Evolutionary conservation across 2,329 filamentous ascomycete species (phyloP), one percentile per base, ranked within the genome.

Genomic region (Diaporthe amygdali): DNA sequence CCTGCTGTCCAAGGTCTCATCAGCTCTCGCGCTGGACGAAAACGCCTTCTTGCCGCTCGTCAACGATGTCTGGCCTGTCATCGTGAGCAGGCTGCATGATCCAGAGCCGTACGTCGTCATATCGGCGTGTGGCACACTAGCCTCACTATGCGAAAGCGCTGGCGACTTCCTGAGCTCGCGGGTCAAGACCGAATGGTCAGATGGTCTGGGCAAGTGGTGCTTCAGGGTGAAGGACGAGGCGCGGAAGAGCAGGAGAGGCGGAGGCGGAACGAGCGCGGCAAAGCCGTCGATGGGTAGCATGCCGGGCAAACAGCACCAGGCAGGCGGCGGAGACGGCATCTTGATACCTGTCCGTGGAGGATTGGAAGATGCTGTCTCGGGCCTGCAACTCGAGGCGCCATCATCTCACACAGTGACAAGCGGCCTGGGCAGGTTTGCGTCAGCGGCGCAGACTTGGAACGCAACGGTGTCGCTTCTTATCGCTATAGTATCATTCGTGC

Each of bases 1-100:
- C 20, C 89, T 98, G 7, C 88, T 98, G 15, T 84, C 88, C 32
- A 94, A 91, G 0, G 92, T 94, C 3, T 88, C 92, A 5, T 89
- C 92, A 0, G 87, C 93, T 0, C 88, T 99, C 3, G 89, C 92
- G 0, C 86, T 85, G 4, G 91, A 98, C 75, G 93, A 97, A 78
- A 91, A 95, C 73, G 90, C 91, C 0, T 98, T 97, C 79, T 83
- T 99, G 2, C 96, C 96, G 0, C 87, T 98, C 0, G 91, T 98
- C 75, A 96, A 98, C 80, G 92, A 93, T 3, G 85, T 98, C 9
- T 99, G 96, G 96, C 95, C 95, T 0, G 92, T 97, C 8, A 84
- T 97, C 6, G 83, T 92, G 2, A 85, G 87, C n/a, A 87, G 91
- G 30, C 84, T 94, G 7, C 88, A 90, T 74, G 93, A 94, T 74